These are phyloP conservation scores for Scedosporium boydii DNA, from an alignment of 2,329 filamentous ascomycete species.

Conservation along the genomic window DNA sequence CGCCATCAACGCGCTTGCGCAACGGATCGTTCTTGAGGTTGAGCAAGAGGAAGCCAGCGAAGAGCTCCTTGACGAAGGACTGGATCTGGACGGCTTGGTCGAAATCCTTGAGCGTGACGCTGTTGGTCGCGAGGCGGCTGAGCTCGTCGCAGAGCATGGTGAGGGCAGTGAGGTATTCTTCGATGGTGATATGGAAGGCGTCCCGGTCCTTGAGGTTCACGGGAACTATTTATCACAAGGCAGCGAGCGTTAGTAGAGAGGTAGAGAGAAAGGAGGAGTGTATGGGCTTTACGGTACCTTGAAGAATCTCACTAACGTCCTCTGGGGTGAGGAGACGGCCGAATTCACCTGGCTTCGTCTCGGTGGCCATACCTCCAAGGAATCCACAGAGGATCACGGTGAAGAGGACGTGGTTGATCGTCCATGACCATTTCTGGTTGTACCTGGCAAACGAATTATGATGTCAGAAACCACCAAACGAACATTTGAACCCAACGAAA, in stretches of 20 bases:
- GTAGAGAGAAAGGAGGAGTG: not conserved
- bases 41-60: conserved; percentile 91
- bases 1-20: conserved; percentile 77
- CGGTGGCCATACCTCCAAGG: conserved; percentile 61
- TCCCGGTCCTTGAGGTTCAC: conserved; percentile 86
- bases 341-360: conserved; percentile 40
- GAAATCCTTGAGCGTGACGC: conserved; percentile 86
- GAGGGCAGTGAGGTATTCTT: conserved; percentile 88
- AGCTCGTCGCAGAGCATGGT: conserved; percentile 86
- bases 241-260: not conserved
- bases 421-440: conserved; percentile 76
- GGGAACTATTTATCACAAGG: conserved; percentile 48
- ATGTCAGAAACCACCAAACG: not conserved
- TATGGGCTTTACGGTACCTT: conserved; percentile 39
- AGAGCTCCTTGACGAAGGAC: conserved; percentile 87
- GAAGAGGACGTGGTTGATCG: conserved; percentile 68
- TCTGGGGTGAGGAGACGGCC: conserved; percentile 76
- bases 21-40: conserved; percentile 95
- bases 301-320: conserved; percentile 69
- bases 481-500: not conserved
- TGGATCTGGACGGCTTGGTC: conserved; percentile 78
- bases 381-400: conserved; percentile 55
- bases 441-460: conserved; percentile 36
- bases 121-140: conserved; percentile 82
- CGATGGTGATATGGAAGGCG: conserved; percentile 89